phyloP scores from a whole-genome alignment of 1,139 yeast species.

The Lodderomyces jiufengensis region DNA sequence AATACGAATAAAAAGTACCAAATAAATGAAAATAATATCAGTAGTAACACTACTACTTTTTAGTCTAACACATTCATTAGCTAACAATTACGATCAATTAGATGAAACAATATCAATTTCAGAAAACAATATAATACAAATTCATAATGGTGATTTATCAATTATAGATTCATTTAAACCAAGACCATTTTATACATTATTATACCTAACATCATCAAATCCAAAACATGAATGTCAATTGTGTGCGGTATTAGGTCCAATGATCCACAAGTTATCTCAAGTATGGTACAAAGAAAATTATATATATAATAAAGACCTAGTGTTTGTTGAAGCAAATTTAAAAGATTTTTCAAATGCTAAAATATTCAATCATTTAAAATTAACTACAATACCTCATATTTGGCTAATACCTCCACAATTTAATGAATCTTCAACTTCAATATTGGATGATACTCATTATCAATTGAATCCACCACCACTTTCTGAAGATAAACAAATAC shows the following conservation, averaged over 20 bases:
- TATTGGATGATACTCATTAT: conserved; percentile 30
- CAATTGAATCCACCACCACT: conserved; percentile 31
- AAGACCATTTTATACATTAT: conserved; percentile 36
- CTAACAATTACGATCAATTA: neutral
- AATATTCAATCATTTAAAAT: conserved; percentile 35
- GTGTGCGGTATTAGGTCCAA: conserved; percentile 20
- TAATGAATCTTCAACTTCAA: conserved; percentile 6
- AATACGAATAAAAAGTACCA: no score
- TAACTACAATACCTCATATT: conserved; percentile 56
- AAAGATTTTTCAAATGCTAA: conserved; percentile 32
- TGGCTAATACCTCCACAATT: conserved; percentile 59
- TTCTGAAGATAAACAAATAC: conserved; percentile 26
- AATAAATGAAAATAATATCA: no score
- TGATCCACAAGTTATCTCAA: conserved; percentile 37
- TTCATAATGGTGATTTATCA: conserved; percentile 29
- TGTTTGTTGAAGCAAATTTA: conserved; percentile 52
- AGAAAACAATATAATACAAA: conserved; percentile 21
- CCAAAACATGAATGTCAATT: conserved; percentile 31
- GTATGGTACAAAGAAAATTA: conserved; percentile 45
- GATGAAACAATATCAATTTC: conserved; percentile 5
- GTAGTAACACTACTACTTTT: no score
- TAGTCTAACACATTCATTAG: no score
- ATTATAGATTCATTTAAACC: conserved; percentile 24
- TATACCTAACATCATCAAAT: conserved; percentile 34
- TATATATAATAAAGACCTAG: conserved; percentile 28